Evolutionary conservation across 129 eudicot species (phyloP).

Genomic region (Helianthus tuberosus): DNA sequence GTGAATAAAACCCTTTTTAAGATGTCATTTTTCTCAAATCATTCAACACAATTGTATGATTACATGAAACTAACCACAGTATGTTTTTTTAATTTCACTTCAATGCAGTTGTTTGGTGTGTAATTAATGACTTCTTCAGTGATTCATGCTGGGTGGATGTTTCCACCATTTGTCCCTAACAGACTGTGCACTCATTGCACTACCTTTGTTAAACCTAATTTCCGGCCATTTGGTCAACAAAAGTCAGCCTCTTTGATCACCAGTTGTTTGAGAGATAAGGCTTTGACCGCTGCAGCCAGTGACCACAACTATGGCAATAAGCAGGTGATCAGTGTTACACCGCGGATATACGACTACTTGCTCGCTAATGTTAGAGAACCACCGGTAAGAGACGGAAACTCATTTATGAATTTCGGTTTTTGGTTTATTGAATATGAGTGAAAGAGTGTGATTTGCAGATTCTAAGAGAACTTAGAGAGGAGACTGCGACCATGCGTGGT

Average conservation of each 20-base stretch:
- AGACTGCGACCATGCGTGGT: conserved; percentile 76
- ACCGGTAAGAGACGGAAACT: conserved; percentile 30
- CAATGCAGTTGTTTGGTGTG: conserved; percentile 9
- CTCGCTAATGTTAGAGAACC: conserved; percentile 80
- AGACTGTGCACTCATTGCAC: background rate
- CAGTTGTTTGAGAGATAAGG: conserved; percentile 21
- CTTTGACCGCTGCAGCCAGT: conserved; percentile 42
- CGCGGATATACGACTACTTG: conserved; percentile 60
- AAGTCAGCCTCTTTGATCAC: conserved; percentile 15
- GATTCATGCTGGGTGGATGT: conserved; percentile 29
- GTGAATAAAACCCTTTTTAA: too few species aligned
- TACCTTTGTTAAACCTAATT: conserved; percentile 3
- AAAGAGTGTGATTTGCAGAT: conserved; percentile 38
- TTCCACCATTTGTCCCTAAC: conserved; percentile 17
- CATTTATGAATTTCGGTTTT: background rate
- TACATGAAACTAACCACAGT: too few species aligned
- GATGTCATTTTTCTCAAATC: too few species aligned
- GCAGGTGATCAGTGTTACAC: conserved; percentile 64
- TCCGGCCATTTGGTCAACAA: background rate
- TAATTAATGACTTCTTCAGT: conserved; percentile 18
- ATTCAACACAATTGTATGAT: too few species aligned
- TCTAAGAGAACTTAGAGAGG: conserved; percentile 77
- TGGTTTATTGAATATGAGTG: background rate
- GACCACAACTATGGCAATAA: conserved; percentile 57
- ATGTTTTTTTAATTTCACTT: too few species aligned